Evolutionary conservation across 768 basidiomycete species (phyloP).

Genomic region (Termitomyces sp.): DNA sequence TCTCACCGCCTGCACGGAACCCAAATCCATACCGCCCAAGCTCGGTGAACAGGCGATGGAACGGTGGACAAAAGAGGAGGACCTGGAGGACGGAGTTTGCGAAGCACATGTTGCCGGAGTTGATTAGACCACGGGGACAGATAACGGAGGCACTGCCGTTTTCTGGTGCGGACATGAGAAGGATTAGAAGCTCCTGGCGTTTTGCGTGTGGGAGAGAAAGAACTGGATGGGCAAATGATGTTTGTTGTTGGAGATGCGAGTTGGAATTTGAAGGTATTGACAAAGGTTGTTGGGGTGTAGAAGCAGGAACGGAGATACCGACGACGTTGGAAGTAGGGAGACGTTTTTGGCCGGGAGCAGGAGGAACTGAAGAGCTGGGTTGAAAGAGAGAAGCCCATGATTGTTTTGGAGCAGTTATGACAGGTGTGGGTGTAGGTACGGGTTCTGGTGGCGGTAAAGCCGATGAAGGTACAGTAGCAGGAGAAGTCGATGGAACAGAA

Average conservation of each 20-base stretch:
- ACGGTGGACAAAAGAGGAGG: slow-evolving; percentile 84
- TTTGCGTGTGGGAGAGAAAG: slow-evolving; percentile 12
- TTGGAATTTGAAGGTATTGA: slow-evolving; percentile 13
- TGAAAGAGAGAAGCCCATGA: slow-evolving; percentile 75
- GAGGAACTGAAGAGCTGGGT: slow-evolving; percentile 26
- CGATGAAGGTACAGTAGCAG: background rate
- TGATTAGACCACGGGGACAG: slow-evolving; percentile 78
- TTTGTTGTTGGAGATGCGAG: slow-evolving; percentile 13
- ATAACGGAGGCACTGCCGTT: slow-evolving; percentile 23
- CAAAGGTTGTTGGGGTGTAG: slow-evolving; percentile 18
- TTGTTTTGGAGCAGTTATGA: slow-evolving; percentile 44
- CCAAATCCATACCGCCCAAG: slow-evolving; percentile 46
- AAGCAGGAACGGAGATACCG: slow-evolving; percentile 67
- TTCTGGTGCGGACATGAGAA: slow-evolving; percentile 37
- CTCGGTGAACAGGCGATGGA: slow-evolving; percentile 71
- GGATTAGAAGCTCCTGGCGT: slow-evolving; percentile 45
- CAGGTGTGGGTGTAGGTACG: slow-evolving; percentile 11
- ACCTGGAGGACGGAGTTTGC: slow-evolving; percentile 93
- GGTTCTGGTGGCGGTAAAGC: slow-evolving; percentile 2
- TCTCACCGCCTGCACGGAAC: slow-evolving; percentile 21
- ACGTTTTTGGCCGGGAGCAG: slow-evolving; percentile 33
- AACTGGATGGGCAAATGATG: slow-evolving; percentile 20
- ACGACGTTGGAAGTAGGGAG: slow-evolving; percentile 69
- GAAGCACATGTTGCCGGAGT: slow-evolving; percentile 97
- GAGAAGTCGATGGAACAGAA: background rate